Evolutionary conservation across 1,284 basidiomycete genomes (phyloP), one percentile per base, ranked within the genome.

Genomic region (Cutaneotrichosporon sp.): DNA sequence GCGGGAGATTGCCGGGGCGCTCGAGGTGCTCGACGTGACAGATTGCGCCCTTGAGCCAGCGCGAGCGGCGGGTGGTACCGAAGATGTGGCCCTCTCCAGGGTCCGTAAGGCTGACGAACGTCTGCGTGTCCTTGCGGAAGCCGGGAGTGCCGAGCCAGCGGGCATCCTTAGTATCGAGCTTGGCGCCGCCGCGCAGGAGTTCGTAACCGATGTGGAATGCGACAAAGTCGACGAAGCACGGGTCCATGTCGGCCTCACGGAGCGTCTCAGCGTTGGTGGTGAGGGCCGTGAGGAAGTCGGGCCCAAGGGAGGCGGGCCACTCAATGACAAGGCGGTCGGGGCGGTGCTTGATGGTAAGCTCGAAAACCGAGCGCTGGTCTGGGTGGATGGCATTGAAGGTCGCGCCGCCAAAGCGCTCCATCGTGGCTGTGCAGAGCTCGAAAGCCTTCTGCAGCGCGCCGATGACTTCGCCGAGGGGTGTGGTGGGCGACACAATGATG

Each of bases 1-100:
- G 49, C 11, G 49, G 49, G 16, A 51, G 49, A 22, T 51, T 51
- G 49, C 49, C 49, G 5, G 49, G 49, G 2, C 49, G 49, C 49
- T 51, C 49, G 30, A 51, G 49, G 26, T 51, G 49, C 49, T 51
- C 49, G 14, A 51, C 49, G 30, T 51, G 49, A 22, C 49, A 51
- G 49, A 51, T 51, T 2, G 49, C 49, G 30, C 49, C 49, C 49
- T 51, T 51, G 49, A 51, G 49, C 49, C 49, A 51, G 30, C 49
- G 49, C 13, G 49, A 8, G 22, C 49, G 49, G 49, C 49, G 49
- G 3, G 49, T 51, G 9, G 49, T 51, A 2, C 49, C 49, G 14
- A 51, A 51, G 26, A 51, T 51, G 49, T 51, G 49, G 0, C 49
- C 49, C 49, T 51, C 49, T 51, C 49, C 49, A 6, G 49, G 49